These are phyloP conservation scores for Pseudonitzschia multistriata DNA, from an alignment of 108 stramenopile species.

Conservation along the genomic window DNA sequence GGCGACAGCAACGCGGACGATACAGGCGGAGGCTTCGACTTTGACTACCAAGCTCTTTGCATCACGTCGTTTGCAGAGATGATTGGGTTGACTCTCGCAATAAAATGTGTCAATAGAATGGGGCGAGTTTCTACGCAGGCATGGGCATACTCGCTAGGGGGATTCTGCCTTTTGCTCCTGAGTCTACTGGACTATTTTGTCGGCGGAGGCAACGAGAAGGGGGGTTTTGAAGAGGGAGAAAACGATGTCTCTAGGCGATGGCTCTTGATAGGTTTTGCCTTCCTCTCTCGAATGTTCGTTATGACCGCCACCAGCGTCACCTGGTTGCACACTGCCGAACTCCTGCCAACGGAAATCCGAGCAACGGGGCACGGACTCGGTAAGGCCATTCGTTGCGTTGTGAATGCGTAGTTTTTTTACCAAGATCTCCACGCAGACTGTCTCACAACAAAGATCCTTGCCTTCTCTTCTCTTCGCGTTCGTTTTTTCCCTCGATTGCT, in stretches of 20 bases:
- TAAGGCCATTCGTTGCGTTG: background rate
- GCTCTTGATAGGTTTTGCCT: slow-evolving; percentile 7
- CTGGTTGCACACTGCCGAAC: slow-evolving; percentile 70
- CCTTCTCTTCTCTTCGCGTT: background rate
- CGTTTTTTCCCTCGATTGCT: background rate
- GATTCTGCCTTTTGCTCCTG: slow-evolving; percentile 33
- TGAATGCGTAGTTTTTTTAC: background rate
- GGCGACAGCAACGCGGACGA: slow-evolving; percentile 12
- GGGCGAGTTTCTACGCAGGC: slow-evolving; percentile 46
- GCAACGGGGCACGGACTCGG: slow-evolving; percentile 56
- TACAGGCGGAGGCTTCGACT: slow-evolving; percentile 19
- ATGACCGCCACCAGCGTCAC: slow-evolving; percentile 46
- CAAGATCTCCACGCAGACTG: too few relatives aligned
- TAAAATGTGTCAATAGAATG: slow-evolving; percentile 37
- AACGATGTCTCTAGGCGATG: background rate
- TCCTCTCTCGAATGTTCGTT: slow-evolving; percentile 9
- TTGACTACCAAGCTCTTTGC: slow-evolving; percentile 58
- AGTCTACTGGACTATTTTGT: slow-evolving; percentile 5
- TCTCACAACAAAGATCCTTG: background rate
- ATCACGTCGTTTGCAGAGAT: slow-evolving; percentile 54
- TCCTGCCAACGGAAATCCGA: slow-evolving; percentile 66
- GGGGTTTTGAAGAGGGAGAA: too few relatives aligned
- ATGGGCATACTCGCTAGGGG: slow-evolving; percentile 38
- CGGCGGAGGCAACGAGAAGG: background rate
- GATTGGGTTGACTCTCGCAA: slow-evolving; percentile 37